phyloP scores from a whole-genome alignment of 495 filamentous ascomycete species.

The Aspergillus saccharolyticus region DNA sequence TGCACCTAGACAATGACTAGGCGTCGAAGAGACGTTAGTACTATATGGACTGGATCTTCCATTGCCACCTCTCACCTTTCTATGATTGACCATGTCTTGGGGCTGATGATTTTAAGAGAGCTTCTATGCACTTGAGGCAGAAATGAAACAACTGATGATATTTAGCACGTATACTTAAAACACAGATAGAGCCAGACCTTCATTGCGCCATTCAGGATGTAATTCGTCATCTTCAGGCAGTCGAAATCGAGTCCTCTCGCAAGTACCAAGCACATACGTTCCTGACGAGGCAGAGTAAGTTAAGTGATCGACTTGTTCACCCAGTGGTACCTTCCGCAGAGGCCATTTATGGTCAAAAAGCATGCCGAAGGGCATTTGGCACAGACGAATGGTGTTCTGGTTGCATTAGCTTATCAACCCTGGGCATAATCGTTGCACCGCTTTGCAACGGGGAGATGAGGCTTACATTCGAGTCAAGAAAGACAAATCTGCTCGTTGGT shows the following conservation, averaged over 20 bases:
- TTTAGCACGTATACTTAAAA: constrained; percentile 15
- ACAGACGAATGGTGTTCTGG: constrained; percentile 62
- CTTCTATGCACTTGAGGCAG: constrained; percentile 64
- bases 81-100: constrained; percentile 69
- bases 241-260: constrained; percentile 61
- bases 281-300: constrained; percentile 68
- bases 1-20: constrained; percentile 52
- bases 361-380: constrained; percentile 57
- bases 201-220: constrained; percentile 71
- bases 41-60: background rate
- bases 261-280: constrained; percentile 73
- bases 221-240: constrained; percentile 79
- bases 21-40: constrained; percentile 6
- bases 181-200: constrained; percentile 40
- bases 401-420: too few relatives aligned
- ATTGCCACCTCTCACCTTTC: constrained; percentile 51
- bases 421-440: background rate
- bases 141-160: constrained; percentile 45
- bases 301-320: constrained; percentile 65
- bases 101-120: constrained; percentile 66
- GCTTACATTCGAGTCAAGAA: constrained; percentile 56
- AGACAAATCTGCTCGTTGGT: constrained; percentile 78
- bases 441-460: background rate
- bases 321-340: constrained; percentile 61
- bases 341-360: constrained; percentile 69